Evolutionary conservation across 164 flowering plant genomes (phyloP).

Genomic region (Annona cherimola): DNA sequence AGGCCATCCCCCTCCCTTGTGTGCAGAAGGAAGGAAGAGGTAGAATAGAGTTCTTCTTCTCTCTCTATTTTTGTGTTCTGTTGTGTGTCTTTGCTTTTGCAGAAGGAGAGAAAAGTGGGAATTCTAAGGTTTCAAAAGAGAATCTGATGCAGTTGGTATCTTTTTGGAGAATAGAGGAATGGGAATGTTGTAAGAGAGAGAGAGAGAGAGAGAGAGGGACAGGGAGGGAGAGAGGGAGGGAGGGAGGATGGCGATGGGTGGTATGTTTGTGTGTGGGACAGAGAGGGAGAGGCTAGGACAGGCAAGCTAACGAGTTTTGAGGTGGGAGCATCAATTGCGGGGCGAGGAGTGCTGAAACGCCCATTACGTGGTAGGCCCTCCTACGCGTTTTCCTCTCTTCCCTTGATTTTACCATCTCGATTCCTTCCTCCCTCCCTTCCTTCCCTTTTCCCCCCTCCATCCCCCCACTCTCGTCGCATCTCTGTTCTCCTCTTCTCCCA

Average conservation of each 20-base stretch:
- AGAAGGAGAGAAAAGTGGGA: not conserved
- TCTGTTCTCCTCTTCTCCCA: not conserved
- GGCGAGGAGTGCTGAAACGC: not conserved
- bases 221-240: not conserved
- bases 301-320: not conserved
- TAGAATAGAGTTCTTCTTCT: not conserved
- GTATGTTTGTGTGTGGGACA: not conserved
- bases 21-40: not conserved
- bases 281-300: not conserved
- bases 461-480: not conserved
- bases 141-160: not conserved
- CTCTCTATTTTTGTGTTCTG: not conserved
- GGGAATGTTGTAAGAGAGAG: not conserved
- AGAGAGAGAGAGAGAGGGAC: not conserved
- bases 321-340: slow-evolving; percentile 2
- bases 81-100: not conserved
- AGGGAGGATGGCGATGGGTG: not conserved
- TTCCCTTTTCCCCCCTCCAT: no score
- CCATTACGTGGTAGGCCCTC: slow-evolving; percentile 1
- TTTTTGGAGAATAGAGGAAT: not conserved
- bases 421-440: no score
- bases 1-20: not conserved
- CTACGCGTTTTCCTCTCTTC: not conserved
- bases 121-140: not conserved
- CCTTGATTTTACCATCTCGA: not conserved